A percentile compares a stretch with the other conserved stretches of the same genome.
These are phyloP conservation scores for Primulina tabacum DNA, from an alignment of 257 asterid genomes.

Conservation along the genomic window DNA sequence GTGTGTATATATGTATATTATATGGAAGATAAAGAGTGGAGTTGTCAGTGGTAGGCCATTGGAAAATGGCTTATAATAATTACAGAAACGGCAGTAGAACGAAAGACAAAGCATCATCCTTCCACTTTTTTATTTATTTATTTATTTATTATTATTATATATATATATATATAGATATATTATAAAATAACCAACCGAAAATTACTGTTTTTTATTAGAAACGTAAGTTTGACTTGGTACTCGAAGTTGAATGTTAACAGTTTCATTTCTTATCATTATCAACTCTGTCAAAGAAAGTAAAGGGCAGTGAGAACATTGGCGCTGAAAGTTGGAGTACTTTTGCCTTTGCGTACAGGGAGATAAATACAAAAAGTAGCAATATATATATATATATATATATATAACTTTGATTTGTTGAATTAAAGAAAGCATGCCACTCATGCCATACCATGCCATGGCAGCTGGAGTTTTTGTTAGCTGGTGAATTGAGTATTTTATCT, in stretches of 20 bases:
- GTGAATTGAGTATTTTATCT: background rate
- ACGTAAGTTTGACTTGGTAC: background rate
- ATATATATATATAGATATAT: too few species aligned
- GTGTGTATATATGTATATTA: background rate
- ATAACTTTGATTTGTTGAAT: background rate
- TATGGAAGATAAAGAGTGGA: constrained; percentile 38
- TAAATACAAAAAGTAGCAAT: too few species aligned
- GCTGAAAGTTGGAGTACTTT: too few species aligned
- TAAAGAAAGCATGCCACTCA: background rate
- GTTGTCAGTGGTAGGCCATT: constrained; percentile 4
- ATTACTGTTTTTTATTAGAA: background rate
- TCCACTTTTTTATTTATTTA: background rate
- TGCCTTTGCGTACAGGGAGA: too few species aligned
- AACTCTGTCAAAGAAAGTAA: background rate
- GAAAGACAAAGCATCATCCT: background rate
- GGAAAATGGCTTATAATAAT: background rate
- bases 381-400: too few species aligned
- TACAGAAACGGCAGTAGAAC: background rate
- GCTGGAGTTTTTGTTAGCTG: background rate
- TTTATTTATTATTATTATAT: too few species aligned
- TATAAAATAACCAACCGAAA: background rate
- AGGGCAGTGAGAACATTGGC: background rate
- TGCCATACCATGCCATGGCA: background rate
- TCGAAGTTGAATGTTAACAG: too few species aligned
- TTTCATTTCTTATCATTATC: too few species aligned